Percentiles rank a stretch among this genome's conserved stretches.
phyloP scores from a whole-genome alignment of 2,329 filamentous ascomycete genomes.

The Plenodomus biglobosus region DNA sequence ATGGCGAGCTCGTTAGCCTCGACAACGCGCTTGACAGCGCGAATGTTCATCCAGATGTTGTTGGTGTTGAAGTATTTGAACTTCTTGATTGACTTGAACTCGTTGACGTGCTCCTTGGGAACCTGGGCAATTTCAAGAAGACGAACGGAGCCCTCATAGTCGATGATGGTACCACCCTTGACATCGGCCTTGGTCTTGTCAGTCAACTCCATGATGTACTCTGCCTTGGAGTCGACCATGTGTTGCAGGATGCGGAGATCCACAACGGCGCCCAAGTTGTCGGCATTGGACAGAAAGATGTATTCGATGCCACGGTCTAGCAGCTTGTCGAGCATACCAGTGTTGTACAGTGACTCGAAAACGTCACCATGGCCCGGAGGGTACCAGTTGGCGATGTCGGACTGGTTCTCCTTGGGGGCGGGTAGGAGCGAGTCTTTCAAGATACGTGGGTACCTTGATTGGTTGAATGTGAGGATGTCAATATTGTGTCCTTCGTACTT shows the following conservation, averaged over 20 bases:
- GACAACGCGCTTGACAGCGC: constrained; percentile 96
- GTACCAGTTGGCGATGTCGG: constrained; percentile 95
- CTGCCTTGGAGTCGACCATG: constrained; percentile 95
- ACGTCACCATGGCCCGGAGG: constrained; percentile 99
- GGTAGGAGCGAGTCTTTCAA: constrained; percentile 97
- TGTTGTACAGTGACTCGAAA: constrained; percentile 99
- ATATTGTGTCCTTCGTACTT: constrained; percentile 99
- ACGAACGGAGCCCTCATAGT: constrained; percentile 95
- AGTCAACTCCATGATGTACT: constrained; percentile 99
- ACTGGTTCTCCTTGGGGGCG: constrained; percentile 85
- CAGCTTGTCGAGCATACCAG: constrained; percentile 94
- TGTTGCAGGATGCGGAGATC: constrained; percentile 98
- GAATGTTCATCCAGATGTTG: constrained; percentile 99
- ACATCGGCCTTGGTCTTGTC: constrained; percentile 99
- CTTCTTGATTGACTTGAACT: constrained; percentile 99
- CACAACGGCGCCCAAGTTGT: constrained; percentile 97
- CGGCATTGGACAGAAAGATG: constrained; percentile 97
- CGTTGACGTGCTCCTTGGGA: constrained; percentile 99
- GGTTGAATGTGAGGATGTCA: constrained; percentile 99
- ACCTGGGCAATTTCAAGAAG: constrained; percentile 99
- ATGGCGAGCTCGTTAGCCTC: constrained; percentile 98
- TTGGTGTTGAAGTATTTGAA: constrained; percentile 99
- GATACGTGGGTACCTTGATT: constrained; percentile 96
- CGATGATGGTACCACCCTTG: constrained; percentile 99
- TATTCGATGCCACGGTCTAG: constrained; percentile 94